phyloP scores from a whole-genome alignment of 352 stramenopile species.

The Aphanomyces euteiches region DNA sequence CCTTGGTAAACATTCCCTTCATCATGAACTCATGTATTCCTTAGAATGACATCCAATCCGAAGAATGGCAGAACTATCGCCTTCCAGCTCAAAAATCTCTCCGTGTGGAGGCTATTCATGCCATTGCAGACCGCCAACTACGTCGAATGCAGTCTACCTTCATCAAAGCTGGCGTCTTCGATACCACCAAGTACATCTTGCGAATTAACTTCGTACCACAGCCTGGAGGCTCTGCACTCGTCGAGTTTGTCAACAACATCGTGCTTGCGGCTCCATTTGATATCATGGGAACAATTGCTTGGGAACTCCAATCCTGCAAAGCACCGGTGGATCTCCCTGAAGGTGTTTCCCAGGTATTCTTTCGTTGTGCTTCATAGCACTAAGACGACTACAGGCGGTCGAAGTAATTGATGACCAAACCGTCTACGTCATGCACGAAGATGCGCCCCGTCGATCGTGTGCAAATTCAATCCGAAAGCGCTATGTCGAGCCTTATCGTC shows the following conservation, averaged over 20 bases:
- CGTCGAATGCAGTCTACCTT: background rate
- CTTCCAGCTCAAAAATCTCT: constrained; percentile 5
- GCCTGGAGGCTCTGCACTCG: background rate
- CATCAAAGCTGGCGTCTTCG: background rate
- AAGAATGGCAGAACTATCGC: constrained; percentile 1
- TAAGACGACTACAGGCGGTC: background rate
- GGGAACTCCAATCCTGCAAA: background rate
- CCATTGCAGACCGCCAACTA: constrained; percentile 10
- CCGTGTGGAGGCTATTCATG: background rate
- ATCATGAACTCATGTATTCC: background rate
- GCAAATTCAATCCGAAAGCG: constrained; percentile 4
- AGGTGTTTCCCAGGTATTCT: no score
- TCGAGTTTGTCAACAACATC: constrained; percentile 9
- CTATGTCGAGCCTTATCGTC: background rate
- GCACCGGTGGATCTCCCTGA: no score
- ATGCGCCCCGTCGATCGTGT: background rate
- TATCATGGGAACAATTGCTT: background rate
- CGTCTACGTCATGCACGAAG: background rate
- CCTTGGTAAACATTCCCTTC: background rate
- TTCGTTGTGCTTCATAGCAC: no score
- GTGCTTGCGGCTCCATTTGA: background rate
- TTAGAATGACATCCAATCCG: background rate
- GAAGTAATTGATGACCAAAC: constrained; percentile 9
- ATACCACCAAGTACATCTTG: background rate
- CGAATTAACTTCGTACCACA: background rate